These are phyloP conservation scores for Phoenix dactylifera DNA, from an alignment of 176 grass and related monocot species.

Conservation along the genomic window DNA sequence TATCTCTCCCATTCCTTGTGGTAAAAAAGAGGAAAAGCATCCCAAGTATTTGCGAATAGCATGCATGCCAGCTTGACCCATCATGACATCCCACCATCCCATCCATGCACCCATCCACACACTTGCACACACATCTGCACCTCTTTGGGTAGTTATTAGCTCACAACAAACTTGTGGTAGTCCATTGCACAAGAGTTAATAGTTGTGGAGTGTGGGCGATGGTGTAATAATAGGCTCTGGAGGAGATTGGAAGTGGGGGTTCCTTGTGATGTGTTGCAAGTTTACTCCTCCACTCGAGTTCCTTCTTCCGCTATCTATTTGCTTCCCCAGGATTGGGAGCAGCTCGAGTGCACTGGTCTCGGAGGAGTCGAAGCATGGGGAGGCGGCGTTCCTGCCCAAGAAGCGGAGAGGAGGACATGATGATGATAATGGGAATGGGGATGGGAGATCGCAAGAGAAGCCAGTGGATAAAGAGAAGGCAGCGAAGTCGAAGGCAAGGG, in stretches of 20 bases:
- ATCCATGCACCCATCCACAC: slow-evolving; percentile 8
- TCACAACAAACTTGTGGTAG: background rate
- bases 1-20: no score
- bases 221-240: no score
- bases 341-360: slow-evolving; percentile 4
- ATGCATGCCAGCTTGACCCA: slow-evolving; percentile 21
- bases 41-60: background rate
- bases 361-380: background rate
- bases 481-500: background rate
- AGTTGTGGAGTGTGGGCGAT: no score
- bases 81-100: slow-evolving; percentile 11
- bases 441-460: background rate
- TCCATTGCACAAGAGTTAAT: no score
- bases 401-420: background rate
- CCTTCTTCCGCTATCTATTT: background rate
- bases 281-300: background rate
- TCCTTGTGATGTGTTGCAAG: background rate
- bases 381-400: no score
- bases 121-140: background rate
- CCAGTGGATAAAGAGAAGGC: slow-evolving; percentile 13
- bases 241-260: no score
- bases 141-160: background rate
- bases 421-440: background rate
- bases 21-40: slow-evolving; percentile 7
- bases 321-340: background rate